A percentile compares a stretch with the other conserved stretches of the same genome.
Conservation (phyloP, 1,284 basidiomycete species). For the Termitomyces sp. region DNA sequence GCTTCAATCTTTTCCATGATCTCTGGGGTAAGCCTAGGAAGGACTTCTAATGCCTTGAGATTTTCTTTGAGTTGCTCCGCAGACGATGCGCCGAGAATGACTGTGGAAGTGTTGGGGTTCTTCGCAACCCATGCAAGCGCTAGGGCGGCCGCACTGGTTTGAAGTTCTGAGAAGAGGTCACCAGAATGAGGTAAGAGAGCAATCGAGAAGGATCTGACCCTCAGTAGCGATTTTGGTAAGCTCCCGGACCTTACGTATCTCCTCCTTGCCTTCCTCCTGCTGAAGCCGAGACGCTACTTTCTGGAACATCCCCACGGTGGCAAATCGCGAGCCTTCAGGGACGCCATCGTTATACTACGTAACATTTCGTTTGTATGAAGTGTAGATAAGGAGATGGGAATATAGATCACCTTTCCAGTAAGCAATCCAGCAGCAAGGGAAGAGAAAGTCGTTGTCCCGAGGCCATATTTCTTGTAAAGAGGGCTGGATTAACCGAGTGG, state of each 20-base stretch:
- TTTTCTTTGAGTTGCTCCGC: constrained; percentile 57
- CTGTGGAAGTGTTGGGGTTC: constrained; percentile 53
- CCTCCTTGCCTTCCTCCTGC: constrained; percentile 15
- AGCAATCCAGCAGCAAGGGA: constrained; percentile 65
- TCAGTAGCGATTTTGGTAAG: constrained; percentile 17
- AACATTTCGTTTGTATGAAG: neutral
- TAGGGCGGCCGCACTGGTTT: constrained; percentile 17
- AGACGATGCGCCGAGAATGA: constrained; percentile 55
- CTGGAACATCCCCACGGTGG: constrained; percentile 12
- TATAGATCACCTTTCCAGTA: constrained; percentile 14
- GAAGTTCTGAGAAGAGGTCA: constrained; percentile 10
- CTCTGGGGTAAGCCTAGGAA: constrained; percentile 54
- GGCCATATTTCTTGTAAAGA: constrained; percentile 57
- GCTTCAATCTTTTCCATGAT: constrained; percentile 50
- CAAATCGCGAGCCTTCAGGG: constrained; percentile 15
- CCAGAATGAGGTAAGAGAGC: neutral
- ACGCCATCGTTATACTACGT: constrained; percentile 19
- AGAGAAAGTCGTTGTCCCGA: constrained; percentile 71
- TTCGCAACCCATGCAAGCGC: constrained; percentile 71
- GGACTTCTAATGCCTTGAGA: constrained; percentile 57
- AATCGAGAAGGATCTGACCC: constrained; percentile 4
- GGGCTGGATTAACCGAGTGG: constrained; percentile 28
- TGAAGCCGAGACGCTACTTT: constrained; percentile 8
- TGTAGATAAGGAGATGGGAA: neutral
- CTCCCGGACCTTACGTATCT: constrained; percentile 18